Evolutionary conservation across 106 monocot genomes (phyloP), one percentile per base, ranked within the genome.

Genomic region (Narthecium ossifragum): DNA sequence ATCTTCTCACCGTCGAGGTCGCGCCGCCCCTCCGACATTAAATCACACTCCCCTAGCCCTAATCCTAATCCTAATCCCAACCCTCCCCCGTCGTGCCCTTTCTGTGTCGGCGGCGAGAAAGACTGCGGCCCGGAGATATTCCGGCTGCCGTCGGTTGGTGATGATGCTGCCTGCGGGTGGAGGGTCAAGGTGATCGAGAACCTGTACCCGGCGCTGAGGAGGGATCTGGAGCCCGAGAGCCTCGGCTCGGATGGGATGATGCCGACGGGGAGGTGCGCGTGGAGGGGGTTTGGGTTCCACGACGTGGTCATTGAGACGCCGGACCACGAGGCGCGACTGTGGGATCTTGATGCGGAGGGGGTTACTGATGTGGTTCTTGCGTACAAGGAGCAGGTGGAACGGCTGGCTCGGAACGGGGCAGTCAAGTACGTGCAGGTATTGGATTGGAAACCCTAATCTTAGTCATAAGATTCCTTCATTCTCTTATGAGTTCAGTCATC

Each of bases 61-160:
- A 31, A 53, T 47, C 48, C 67, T 23, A 63, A 47, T 36, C 63
- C 50, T 21, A 61, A 45, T 26, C 23, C 64, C 23, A 72, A 70
- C 20, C 54, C 73, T 51, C 36, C 39, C 40, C 41, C 51, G 9
- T 81, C 88, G 17, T 98, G 98, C 79, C 90, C 96, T 59, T 98
- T 98, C 73, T 98, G 96, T 71, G 61, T 64, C 61, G 98, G 90
- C 45, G 63, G 77, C 24, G 98, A 98, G 70, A 22, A 14, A 57
- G 84, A 98, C 30, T 98, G 98, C 73, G 91, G 91, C 2, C 98
- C 98, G 23, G 84, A 91, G 74, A 91, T 91, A 67, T 98, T 98
- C 70, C 83, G 98, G 41, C 31, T 87, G 25, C 80, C 81, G 0
- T 49, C 43, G 5, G 24, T 6, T 6, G 57, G 3, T 33, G 21